Evolutionary conservation across 225 moss, liverwort and hornwort genomes (phyloP).

Genomic region (Physcomitrellopsis africana): DNA sequence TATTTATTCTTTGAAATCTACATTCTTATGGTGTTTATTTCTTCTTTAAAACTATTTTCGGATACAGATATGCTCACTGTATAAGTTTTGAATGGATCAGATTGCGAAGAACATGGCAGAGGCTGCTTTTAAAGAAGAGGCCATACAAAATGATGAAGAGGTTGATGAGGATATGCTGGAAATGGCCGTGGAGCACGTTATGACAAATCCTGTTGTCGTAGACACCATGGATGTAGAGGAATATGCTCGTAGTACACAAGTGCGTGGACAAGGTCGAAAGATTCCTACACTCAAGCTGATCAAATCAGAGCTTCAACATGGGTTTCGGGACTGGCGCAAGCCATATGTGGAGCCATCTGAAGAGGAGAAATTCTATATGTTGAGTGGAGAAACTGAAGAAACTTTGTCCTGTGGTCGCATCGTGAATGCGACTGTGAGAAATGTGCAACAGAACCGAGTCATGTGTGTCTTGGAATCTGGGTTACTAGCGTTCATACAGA

Average conservation of each 20-base stretch:
- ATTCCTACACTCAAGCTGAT: slow-evolving; percentile 79
- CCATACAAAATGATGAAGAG: slow-evolving; percentile 76
- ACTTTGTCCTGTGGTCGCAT: slow-evolving; percentile 78
- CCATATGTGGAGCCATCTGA: slow-evolving; percentile 50
- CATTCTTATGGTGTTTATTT: slow-evolving; percentile 13
- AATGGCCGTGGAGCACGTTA: slow-evolving; percentile 93
- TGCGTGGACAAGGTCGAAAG: slow-evolving; percentile 56
- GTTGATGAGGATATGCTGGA: slow-evolving; percentile 85
- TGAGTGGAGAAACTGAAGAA: slow-evolving; percentile 94
- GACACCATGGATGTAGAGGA: slow-evolving; percentile 68
- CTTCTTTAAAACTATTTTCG: slow-evolving; percentile 11
- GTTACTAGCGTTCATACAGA: slow-evolving; percentile 75
- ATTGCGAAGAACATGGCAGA: slow-evolving; percentile 94
- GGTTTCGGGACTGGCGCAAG: slow-evolving; percentile 83
- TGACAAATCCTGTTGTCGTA: slow-evolving; percentile 64
- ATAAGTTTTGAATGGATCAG: slow-evolving; percentile 40
- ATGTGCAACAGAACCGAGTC: slow-evolving; percentile 85
- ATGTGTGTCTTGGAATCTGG: slow-evolving; percentile 95
- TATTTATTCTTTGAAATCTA: neutral
- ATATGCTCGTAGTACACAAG: slow-evolving; percentile 61
- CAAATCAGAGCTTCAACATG: slow-evolving; percentile 78
- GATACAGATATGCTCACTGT: slow-evolving; percentile 7
- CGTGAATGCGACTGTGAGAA: slow-evolving; percentile 87
- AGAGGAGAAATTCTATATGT: slow-evolving; percentile 82
- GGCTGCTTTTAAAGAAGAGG: slow-evolving; percentile 87